Base-by-base conservation (phyloP, 345 rosid species). In the Camelina hispida region DNA sequence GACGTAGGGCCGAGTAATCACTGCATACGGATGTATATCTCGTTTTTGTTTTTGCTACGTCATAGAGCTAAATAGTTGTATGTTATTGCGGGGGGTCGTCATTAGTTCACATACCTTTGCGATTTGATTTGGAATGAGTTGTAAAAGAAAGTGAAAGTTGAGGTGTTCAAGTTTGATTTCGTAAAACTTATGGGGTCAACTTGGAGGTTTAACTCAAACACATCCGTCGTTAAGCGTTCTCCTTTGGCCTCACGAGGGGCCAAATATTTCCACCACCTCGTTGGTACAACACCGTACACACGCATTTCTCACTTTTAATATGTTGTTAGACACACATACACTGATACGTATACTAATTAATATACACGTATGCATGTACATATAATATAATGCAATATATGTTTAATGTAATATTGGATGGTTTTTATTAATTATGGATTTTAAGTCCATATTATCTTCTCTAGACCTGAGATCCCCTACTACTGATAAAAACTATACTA, bases 231-330 rank as follows among this genome's bases (percentile, higher is more conserved):
- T 62, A 23, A 62, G 17, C 56, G 17, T 50, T 77, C 25, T 38
- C 72, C 80, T 37, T 77, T 77, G 76, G 76, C 50, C 28, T 71
- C 68, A 55, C 62, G 76, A 77, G 76, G 68, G 55, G 80, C 28
- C 80, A 77, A 20, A 61, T 63, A 44, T 47, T 14, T 64, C 12
- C 60, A 70, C 46, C 20, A 69, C 64, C 57, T 76, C 65, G 71
- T 77, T 64, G 71, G 38, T 70, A 77, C 80, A 47, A 55, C 53
- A 16, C 66, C 71, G 80, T 77, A 77, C 80, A 56, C 66, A 55
- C 7, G 38, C 54, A 50, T 34, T 46, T 65, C 40, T 74, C 10
- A 9, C 15, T 30, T 37, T 76, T 69, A 34, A 62, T 42, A 63
- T 30, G 17, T 54, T 32, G 13, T 53, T 32, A 53, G n/a, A 69